Evolutionary conservation across 1,284 basidiomycete genomes (phyloP).

Genomic region (Bjerkandera adusta): DNA sequence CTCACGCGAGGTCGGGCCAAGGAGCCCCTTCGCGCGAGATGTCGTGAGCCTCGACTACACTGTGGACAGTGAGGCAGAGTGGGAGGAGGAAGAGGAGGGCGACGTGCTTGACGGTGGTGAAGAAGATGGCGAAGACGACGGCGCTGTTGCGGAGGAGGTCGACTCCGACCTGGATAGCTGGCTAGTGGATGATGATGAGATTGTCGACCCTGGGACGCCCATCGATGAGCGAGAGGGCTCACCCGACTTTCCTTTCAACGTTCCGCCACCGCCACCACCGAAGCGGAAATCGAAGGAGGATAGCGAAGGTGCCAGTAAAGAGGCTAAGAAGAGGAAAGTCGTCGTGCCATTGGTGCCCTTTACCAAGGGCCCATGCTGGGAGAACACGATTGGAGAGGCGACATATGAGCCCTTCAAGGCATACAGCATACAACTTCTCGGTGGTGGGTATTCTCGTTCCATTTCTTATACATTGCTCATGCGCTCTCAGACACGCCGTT

Average conservation of each 20-base stretch:
- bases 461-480: constrained; percentile 1
- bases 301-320: constrained; percentile 34
- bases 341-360: constrained; percentile 76
- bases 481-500: constrained; percentile 60
- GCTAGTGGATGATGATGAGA: constrained; percentile 77
- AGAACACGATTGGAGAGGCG: constrained; percentile 58
- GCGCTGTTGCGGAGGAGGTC: constrained; percentile 47
- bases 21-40: constrained; percentile 75
- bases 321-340: constrained; percentile 64
- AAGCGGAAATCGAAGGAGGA: constrained; percentile 54
- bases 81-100: constrained; percentile 77
- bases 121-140: constrained; percentile 62
- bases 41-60: constrained; percentile 71
- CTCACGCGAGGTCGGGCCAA: constrained; percentile 66
- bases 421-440: constrained; percentile 75
- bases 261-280: constrained; percentile 33
- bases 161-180: constrained; percentile 77
- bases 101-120: constrained; percentile 54
- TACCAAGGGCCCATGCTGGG: constrained; percentile 76
- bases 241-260: constrained; percentile 34
- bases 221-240: constrained; percentile 40
- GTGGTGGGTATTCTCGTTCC: constrained; percentile 49
- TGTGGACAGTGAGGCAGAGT: constrained; percentile 85
- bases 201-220: constrained; percentile 41
- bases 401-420: constrained; percentile 61